Percentiles rank a stretch among this genome's conserved stretches.
Evolutionary conservation across 768 basidiomycete species (phyloP).

Genomic region (Hericium erinaceus): DNA sequence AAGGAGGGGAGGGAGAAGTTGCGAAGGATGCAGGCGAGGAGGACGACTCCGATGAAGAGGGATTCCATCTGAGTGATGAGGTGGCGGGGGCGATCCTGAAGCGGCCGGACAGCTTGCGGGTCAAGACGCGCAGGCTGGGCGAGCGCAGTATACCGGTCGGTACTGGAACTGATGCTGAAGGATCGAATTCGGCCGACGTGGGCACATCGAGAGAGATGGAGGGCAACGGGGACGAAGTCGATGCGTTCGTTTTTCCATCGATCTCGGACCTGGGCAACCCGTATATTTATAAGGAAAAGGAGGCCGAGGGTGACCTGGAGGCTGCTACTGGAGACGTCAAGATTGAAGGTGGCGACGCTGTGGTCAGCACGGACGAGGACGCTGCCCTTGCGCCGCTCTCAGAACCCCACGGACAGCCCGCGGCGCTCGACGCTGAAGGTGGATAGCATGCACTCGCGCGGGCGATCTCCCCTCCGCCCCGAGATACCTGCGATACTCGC

Average conservation of each 20-base stretch:
- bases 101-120: conserved; percentile 1
- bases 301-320: neutral
- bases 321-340: neutral
- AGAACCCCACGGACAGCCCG: too few species aligned
- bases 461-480: too few species aligned
- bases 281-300: neutral
- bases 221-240: neutral
- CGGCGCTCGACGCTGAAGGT: too few species aligned
- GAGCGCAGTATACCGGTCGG: neutral
- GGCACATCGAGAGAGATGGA: neutral
- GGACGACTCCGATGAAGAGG: neutral
- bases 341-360: neutral
- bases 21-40: neutral
- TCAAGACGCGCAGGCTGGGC: neutral
- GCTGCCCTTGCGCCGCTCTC: too few species aligned
- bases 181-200: neutral
- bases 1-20: neutral
- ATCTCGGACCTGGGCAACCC: neutral
- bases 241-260: neutral
- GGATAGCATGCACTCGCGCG: too few species aligned
- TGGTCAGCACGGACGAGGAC: too few species aligned
- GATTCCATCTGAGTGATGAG: conserved; percentile 1
- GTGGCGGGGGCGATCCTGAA: conserved; percentile 7
- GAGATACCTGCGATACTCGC: too few species aligned
- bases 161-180: neutral